phyloP scores from a whole-genome alignment of 495 filamentous ascomycete genomes.

The Aspergillus hancockii region DNA sequence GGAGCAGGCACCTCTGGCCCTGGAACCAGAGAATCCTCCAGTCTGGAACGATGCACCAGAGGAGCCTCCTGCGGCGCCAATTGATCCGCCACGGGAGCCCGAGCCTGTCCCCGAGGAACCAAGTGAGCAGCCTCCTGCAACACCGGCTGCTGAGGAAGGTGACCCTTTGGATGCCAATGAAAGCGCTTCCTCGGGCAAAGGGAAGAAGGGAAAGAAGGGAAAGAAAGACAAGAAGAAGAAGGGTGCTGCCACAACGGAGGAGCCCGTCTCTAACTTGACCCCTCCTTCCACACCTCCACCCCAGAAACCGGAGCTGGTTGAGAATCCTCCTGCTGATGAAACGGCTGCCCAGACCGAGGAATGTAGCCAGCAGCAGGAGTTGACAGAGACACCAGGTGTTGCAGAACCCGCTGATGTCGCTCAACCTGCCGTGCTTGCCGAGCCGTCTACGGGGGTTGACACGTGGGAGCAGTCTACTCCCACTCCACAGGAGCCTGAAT shows the following conservation, averaged over 20 bases:
- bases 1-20: background rate
- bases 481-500: constrained; percentile 10
- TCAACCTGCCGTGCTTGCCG: constrained; percentile 12
- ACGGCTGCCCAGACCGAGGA: constrained; percentile 13
- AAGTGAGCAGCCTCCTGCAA: constrained; percentile 2
- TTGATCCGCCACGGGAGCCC: constrained; percentile 1
- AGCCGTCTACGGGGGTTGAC: constrained; percentile 4
- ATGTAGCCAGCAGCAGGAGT: background rate
- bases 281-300: constrained; percentile 44
- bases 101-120: constrained; percentile 5
- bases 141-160: constrained; percentile 10
- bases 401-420: background rate
- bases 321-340: constrained; percentile 14
- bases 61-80: background rate
- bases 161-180: constrained; percentile 11
- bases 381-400: constrained; percentile 1
- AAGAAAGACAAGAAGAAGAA: constrained; percentile 33
- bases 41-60: constrained; percentile 5
- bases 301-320: constrained; percentile 12
- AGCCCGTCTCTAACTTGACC: constrained; percentile 33
- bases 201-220: constrained; percentile 26
- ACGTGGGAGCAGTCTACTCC: constrained; percentile 16
- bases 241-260: constrained; percentile 16
- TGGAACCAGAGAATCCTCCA: background rate
- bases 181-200: constrained; percentile 14